Conservation (phyloP, 306 rosid genomes). For the Acacia confusa region DNA sequence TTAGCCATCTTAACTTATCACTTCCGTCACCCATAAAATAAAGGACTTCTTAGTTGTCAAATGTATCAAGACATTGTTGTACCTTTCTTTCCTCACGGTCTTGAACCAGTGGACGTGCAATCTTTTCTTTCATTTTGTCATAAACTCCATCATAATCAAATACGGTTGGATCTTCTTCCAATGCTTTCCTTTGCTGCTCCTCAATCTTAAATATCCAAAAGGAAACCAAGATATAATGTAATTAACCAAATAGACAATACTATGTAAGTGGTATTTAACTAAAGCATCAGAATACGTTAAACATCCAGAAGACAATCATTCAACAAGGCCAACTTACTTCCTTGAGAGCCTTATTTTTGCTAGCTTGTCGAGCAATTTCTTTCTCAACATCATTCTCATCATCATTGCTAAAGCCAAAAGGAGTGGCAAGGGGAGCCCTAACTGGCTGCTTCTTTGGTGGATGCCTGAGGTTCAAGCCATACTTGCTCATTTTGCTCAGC, state of each 20-base stretch:
- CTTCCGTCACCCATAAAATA: neutral
- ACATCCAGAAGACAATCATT: neutral
- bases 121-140: conserved; percentile 78
- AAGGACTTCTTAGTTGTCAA: neutral
- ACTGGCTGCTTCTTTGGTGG: conserved; percentile 56
- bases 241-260: neutral
- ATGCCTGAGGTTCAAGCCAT: conserved; percentile 77
- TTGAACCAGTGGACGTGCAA: conserved; percentile 53
- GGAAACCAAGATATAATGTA: conserved; percentile 11
- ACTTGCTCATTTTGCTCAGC: conserved; percentile 68
- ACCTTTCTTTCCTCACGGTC: conserved; percentile 83
- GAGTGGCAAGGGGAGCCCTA: conserved; percentile 53
- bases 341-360: conserved; percentile 74
- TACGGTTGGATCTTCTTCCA: conserved; percentile 78
- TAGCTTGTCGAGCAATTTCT: conserved; percentile 82
- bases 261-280: neutral
- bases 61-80: neutral
- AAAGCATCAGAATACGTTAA: neutral
- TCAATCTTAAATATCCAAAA: conserved; percentile 52
- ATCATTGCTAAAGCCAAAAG: conserved; percentile 65
- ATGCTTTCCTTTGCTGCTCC: conserved; percentile 81
- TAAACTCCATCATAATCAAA: conserved; percentile 89
- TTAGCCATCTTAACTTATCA: neutral
- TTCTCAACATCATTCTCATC: conserved; percentile 74
- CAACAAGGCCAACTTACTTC: conserved; percentile 49